Evolutionary conservation across 257 asterid species (phyloP).

Genomic region (Rehmannia glutinosa): DNA sequence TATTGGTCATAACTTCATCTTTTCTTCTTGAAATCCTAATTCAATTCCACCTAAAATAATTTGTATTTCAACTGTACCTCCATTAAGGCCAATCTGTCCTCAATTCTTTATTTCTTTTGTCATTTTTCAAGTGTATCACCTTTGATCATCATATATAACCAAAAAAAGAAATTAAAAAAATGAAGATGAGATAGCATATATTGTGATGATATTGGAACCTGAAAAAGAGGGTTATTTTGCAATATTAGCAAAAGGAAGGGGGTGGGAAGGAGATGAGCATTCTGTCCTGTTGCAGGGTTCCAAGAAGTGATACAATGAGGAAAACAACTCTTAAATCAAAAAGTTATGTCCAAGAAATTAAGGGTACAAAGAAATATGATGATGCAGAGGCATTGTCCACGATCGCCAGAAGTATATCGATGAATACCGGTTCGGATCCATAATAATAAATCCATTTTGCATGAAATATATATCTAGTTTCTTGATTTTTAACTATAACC

Average conservation of each 20-base stretch:
- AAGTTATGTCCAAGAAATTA: slow-evolving; percentile 35
- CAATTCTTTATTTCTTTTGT: slow-evolving; percentile 18
- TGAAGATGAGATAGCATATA: not conserved
- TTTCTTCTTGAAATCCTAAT: slow-evolving; percentile 21
- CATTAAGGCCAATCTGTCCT: slow-evolving; percentile 12
- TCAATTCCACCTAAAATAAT: slow-evolving; percentile 15
- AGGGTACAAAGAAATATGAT: slow-evolving; percentile 29
- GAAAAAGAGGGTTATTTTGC: slow-evolving; percentile 5
- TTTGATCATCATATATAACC: slow-evolving; percentile 14
- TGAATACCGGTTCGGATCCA: slow-evolving; percentile 53
- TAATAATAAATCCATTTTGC: not conserved
- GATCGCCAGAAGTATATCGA: slow-evolving; percentile 48
- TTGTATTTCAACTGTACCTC: slow-evolving; percentile 30
- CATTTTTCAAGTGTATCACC: no score
- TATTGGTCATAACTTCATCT: slow-evolving; percentile 8
- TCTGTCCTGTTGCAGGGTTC: slow-evolving; percentile 43
- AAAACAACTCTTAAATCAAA: slow-evolving; percentile 39
- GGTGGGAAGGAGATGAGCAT: slow-evolving; percentile 51
- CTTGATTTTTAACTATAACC: no score
- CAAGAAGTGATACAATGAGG: slow-evolving; percentile 38
- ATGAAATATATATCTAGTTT: no score
- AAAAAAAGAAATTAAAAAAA: not conserved
- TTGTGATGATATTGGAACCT: slow-evolving; percentile 18
- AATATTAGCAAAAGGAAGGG: not conserved
- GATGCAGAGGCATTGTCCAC: slow-evolving; percentile 40